These are phyloP conservation scores for Ophiostoma ulmi DNA, from an alignment of 2,329 filamentous ascomycete genomes.

Conservation along the genomic window DNA sequence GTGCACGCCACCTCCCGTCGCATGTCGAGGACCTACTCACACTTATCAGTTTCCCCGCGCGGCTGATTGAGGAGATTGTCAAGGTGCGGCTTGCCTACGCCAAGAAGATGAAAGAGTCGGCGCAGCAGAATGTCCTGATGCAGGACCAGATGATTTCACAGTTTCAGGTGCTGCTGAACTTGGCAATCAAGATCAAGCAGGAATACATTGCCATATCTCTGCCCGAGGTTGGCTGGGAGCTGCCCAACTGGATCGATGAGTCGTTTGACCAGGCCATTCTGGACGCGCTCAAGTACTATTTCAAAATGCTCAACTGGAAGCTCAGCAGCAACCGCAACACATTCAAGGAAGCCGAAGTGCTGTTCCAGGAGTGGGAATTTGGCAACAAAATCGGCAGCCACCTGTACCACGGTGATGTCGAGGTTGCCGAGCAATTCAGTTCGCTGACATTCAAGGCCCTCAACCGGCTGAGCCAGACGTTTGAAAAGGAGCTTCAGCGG, in stretches of 20 bases:
- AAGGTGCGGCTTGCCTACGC: constrained; percentile 86
- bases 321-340: constrained; percentile 96
- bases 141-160: constrained; percentile 97
- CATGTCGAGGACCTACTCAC: constrained; percentile 96
- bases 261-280: constrained; percentile 89
- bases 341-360: constrained; percentile 95
- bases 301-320: constrained; percentile 98
- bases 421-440: constrained; percentile 96
- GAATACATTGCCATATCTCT: constrained; percentile 79
- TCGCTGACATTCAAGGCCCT: constrained; percentile 90
- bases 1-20: constrained; percentile 82
- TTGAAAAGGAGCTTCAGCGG: constrained; percentile 82
- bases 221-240: constrained; percentile 86
- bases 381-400: constrained; percentile 88
- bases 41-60: constrained; percentile 93
- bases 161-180: constrained; percentile 85
- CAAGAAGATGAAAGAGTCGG: constrained; percentile 90
- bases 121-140: constrained; percentile 87
- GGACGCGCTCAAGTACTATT: constrained; percentile 94
- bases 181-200: constrained; percentile 88
- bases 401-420: constrained; percentile 88
- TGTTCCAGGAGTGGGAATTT: constrained; percentile 98
- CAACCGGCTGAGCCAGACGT: constrained; percentile 79
- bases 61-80: constrained; percentile 94
- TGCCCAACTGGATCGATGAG: constrained; percentile 94